Conservation (phyloP, 2,329 filamentous ascomycete genomes). For the Colletotrichum tropicale region DNA sequence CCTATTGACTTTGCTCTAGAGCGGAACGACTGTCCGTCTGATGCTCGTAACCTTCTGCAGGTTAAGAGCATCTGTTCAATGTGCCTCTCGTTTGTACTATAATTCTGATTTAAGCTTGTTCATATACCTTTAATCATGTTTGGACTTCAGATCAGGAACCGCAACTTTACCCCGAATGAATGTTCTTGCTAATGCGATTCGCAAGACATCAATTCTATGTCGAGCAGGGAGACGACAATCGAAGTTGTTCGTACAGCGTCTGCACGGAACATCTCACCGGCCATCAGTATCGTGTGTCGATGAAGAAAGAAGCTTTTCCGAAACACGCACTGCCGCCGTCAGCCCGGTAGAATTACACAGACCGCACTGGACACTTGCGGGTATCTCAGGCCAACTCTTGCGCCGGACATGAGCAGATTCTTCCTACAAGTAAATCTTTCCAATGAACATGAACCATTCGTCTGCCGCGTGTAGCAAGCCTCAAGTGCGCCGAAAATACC, state of each 20-base stretch:
- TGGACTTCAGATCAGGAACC: not conserved
- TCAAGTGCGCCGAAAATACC: not conserved
- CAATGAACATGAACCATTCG: not conserved
- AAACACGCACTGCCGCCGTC: not conserved
- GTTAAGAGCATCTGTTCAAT: not conserved
- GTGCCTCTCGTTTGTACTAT: not conserved
- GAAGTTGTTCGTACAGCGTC: not conserved
- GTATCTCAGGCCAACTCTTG: not conserved
- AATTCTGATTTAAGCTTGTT: not conserved
- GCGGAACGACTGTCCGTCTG: not conserved
- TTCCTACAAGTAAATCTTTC: not conserved
- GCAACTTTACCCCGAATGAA: not conserved
- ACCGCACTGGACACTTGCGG: not conserved
- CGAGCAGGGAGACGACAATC: not conserved
- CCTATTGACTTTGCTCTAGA: not conserved
- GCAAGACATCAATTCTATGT: not conserved
- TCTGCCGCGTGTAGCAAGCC: not conserved
- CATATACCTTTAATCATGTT: not conserved
- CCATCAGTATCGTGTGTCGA: not conserved
- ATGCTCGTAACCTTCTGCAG: not conserved
- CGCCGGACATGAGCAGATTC: not conserved
- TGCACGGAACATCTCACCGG: accelerated
- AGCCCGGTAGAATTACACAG: not conserved
- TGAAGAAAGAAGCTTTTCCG: not conserved
- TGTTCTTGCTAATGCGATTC: not conserved